Percentiles rank a stretch among this genome's conserved stretches.
phyloP scores from a whole-genome alignment of 2,329 filamentous ascomycete species.

The Colletotrichum endophyticum region DNA sequence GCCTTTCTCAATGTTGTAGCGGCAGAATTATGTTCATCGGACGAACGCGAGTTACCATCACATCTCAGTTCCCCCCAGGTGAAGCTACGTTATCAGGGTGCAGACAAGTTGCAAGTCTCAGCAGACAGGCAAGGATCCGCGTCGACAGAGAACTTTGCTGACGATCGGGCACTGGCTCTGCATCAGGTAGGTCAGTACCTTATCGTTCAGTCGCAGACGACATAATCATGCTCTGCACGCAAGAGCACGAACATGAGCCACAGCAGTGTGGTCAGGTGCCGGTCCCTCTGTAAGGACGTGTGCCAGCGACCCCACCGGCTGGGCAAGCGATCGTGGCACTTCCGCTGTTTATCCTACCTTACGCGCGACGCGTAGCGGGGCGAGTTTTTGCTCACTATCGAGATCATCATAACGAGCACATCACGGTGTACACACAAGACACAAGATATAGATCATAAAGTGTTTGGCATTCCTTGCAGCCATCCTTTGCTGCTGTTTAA shows the following conservation, averaged over 20 bases:
- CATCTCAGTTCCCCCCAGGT: neutral
- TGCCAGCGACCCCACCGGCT: neutral
- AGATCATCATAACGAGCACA: neutral
- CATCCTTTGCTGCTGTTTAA: slow-evolving; percentile 42
- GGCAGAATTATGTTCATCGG: neutral
- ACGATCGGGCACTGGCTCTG: neutral
- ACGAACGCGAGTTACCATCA: neutral
- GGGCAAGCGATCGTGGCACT: neutral
- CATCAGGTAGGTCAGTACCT: neutral
- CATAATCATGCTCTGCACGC: neutral
- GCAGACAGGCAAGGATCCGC: neutral
- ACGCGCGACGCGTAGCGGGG: neutral
- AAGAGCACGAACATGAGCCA: neutral
- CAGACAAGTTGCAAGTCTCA: neutral
- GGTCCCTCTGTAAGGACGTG: neutral
- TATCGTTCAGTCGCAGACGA: neutral
- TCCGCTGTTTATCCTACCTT: neutral
- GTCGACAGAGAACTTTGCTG: neutral
- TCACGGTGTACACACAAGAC: neutral
- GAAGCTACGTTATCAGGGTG: neutral
- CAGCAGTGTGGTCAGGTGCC: neutral
- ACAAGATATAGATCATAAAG: slow-evolving; percentile 30
- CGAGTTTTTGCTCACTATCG: neutral
- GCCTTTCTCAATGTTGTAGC: neutral
- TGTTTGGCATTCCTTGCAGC: slow-evolving; percentile 37